Evolutionary conservation across 169 alveolate species (phyloP), one percentile per base, ranked within the genome.

Genomic region (Cryptosporidium baileyi): DNA sequence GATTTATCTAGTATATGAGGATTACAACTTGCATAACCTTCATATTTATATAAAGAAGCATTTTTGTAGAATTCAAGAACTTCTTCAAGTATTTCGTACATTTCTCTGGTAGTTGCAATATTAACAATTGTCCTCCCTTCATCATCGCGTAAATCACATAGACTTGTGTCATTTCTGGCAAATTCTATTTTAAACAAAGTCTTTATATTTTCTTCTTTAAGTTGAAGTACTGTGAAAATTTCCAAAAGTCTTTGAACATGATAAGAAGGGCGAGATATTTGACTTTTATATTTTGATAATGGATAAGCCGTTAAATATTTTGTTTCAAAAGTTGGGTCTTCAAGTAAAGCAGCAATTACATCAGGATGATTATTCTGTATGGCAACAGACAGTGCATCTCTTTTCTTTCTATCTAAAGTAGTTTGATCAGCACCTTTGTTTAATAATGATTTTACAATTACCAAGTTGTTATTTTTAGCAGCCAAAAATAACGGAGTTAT

Each of bases 21-120:
- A 41, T 74, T 74, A 34, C 85, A 74, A 54, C 85, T 74, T 1
- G 85, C 54, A 41, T 54, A 74, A n/a, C 85, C 85, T 52, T 74
- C 74, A 26, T 74, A 74, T 36, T 54, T 74, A 6, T 38, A 74
- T 34, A 54, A 52, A 28, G 85, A 38, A 1, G 85, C 85, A 40
- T 74, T 74, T n/a, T 24, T 74, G 38, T 74, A 74, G 36, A 74
- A 74, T 2, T 74, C 85, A n/a, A 74, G 74, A 9, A 74, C 60
- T 30, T 74, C 85, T 24, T 51, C 74, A 19, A 74, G 60, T 19
- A 74, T 28, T 22, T 51, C 67, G 17, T 74, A 74, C 85, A 74
- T 74, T 30, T 74, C 85, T 51, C 85, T 51, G 15, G 61, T 26
- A 0, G 85, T 54, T 51, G 41, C 59, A 54, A 74, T 57, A 47